Base-by-base conservation (phyloP, 768 basidiomycete genomes). In the Mycena vitilis region DNA sequence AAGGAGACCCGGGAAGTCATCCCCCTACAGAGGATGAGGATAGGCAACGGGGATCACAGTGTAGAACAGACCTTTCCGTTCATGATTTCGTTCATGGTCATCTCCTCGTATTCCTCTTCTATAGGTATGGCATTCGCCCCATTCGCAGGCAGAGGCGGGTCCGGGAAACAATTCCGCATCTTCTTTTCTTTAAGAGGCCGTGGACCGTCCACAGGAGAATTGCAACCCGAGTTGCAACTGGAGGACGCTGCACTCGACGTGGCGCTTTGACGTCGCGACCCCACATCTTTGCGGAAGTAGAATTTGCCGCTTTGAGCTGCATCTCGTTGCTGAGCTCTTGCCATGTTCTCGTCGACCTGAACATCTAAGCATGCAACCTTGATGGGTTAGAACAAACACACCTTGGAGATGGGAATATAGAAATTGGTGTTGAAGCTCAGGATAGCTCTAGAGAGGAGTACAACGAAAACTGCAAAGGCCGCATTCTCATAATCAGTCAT, bases 401-500 rank as follows among this genome's bases (percentile, higher is more conserved):
- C 97, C 88, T 98, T 96, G 2, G 96, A 98, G 52, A 99, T 98
- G 4, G 98, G 98, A 68, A 99, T 85, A 79, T 99, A 99, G 68
- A 98, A 92, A 78, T 98, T 98, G 61, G 98, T 82, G 69, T 92
- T 91, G 81, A 95, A 95, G 74, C 86, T 89, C 64, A 99, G 85
- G 71, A 99, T 98, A 2, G 96, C 96, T 47, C 98, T 87, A 5
- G 98, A 97, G 10, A 99, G 85, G 36, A 99, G 88, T 16, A 99
- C 96, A 58, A 97, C 87, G 80, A 99, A 99, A 51, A 98, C 88
- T 40, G 95, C 89, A 78, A 95, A 98, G 8, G 98, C 96, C 1
- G 98, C 98, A 77, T 99, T 99, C 82, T 99, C 98, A 75, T 96
- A 99, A 81, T 99, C 98, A 11, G 98, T 99, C 77, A 98, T 88